phyloP scores from a whole-genome alignment of 768 basidiomycete species.

The Termitomyces bulborhizus region DNA sequence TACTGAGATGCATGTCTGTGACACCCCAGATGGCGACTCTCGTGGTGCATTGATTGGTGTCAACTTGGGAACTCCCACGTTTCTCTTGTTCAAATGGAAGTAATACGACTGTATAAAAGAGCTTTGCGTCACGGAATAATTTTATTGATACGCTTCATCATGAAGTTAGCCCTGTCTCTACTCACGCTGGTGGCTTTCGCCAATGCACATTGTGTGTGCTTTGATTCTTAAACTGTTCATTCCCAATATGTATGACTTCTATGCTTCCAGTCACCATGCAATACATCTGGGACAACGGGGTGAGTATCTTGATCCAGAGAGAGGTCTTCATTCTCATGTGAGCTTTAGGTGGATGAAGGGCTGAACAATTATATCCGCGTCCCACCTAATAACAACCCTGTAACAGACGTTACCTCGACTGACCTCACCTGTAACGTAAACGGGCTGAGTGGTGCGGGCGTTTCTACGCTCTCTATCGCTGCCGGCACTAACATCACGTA shows the following conservation, averaged over 20 bases:
- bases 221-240: not conserved
- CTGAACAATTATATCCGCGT: conserved; percentile 39
- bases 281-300: conserved; percentile 45
- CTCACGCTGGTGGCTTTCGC: conserved; percentile 23
- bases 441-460: conserved; percentile 32
- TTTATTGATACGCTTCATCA: conserved; percentile 10
- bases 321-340: not conserved
- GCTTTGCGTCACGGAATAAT: not conserved
- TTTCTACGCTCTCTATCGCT: conserved; percentile 32
- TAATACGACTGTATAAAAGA: not conserved
- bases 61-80: not conserved
- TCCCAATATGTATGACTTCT: not conserved
- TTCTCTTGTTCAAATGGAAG: not conserved
- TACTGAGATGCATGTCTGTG: not conserved
- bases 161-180: conserved; percentile 27
- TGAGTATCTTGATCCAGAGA: conserved; percentile 11
- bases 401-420: conserved; percentile 47
- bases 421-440: conserved; percentile 50
- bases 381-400: conserved; percentile 48
- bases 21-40: not conserved
- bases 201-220: conserved; percentile 26
- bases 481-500: conserved; percentile 40
- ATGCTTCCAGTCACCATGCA: conserved; percentile 38
- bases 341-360: conserved; percentile 36
- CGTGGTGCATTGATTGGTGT: not conserved